Percentiles rank a stretch among this genome's conserved stretches.
These are phyloP conservation scores for Wickerhamiella siamensis DNA, from an alignment of 805 yeast species.

Conservation along the genomic window DNA sequence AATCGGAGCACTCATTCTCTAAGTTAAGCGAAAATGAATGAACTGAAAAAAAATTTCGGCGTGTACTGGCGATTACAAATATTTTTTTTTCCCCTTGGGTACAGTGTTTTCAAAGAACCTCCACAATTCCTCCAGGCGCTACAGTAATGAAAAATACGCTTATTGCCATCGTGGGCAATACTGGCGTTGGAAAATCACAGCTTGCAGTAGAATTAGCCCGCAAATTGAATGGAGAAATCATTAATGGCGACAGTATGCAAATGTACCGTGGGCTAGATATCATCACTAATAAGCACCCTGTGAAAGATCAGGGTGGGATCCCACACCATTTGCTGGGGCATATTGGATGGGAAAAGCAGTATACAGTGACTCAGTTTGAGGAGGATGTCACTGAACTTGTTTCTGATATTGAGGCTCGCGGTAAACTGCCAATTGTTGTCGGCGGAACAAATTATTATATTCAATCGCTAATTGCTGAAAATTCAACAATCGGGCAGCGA, in stretches of 20 bases:
- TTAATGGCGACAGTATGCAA: conserved; percentile 97
- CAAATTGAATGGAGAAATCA: conserved; percentile 68
- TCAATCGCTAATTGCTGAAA: conserved; percentile 59
- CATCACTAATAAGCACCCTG: conserved; percentile 87
- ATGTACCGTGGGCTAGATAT: conserved; percentile 60
- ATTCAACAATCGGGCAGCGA: conserved; percentile 37
- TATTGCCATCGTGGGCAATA: conserved; percentile 72
- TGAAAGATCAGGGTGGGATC: conserved; percentile 56
- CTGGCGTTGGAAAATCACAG: conserved; percentile 94
- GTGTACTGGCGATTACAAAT: neutral
- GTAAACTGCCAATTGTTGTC: conserved; percentile 72
- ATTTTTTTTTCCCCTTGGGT: neutral
- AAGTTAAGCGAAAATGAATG: conserved; percentile 2
- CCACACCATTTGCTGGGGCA: conserved; percentile 84
- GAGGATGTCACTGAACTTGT: conserved; percentile 48
- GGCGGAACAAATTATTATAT: conserved; percentile 96
- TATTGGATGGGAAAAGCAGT: conserved; percentile 65
- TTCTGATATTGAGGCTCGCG: conserved; percentile 46
- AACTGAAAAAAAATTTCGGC: neutral
- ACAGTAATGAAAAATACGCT: conserved; percentile 24
- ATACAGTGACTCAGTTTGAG: conserved; percentile 65
- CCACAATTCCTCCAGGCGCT: neutral
- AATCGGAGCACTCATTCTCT: conserved; percentile 18
- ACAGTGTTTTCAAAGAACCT: neutral
- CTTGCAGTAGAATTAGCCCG: conserved; percentile 67